Conservation (phyloP, 192 early-diverging fungal species). For the Linnemannia elongata region DNA sequence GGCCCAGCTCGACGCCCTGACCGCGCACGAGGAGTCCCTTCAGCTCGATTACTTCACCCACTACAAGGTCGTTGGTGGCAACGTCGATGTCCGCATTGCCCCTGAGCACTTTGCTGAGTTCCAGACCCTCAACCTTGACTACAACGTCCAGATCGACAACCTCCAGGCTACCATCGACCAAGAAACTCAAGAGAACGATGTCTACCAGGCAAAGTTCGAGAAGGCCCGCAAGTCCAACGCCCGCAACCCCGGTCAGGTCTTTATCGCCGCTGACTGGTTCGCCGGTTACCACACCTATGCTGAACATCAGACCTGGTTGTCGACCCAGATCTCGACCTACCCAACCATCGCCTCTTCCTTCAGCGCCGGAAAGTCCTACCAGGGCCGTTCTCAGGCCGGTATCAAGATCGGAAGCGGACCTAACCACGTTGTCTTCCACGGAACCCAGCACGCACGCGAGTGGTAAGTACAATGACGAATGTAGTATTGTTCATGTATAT, state of each 20-base stretch:
- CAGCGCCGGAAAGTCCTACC: conserved; percentile 38
- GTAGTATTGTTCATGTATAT: neutral
- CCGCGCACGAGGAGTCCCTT: conserved; percentile 27
- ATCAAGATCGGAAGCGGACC: conserved; percentile 50
- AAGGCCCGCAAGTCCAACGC: conserved; percentile 14
- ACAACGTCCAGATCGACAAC: conserved; percentile 57
- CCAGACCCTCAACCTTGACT: conserved; percentile 34
- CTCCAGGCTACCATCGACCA: conserved; percentile 58
- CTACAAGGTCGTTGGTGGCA: conserved; percentile 42
- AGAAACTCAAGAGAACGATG: conserved; percentile 43
- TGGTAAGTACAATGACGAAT: conserved; percentile 55
- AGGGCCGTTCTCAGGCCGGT: conserved; percentile 34
- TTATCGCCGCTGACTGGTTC: conserved; percentile 29
- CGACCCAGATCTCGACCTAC: conserved; percentile 32
- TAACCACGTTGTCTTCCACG: conserved; percentile 47
- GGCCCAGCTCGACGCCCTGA: conserved; percentile 30
- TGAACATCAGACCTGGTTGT: conserved; percentile 39
- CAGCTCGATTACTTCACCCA: conserved; percentile 39
- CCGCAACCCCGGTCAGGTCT: conserved; percentile 12
- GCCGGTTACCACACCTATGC: conserved; percentile 38
- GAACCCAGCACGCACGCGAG: conserved; percentile 70
- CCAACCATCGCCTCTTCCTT: conserved; percentile 15
- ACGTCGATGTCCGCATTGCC: conserved; percentile 51
- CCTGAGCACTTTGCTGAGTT: conserved; percentile 37
- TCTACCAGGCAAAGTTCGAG: conserved; percentile 20